Evolutionary conservation across 2,329 filamentous ascomycete species (phyloP), one percentile per base, ranked within the genome.

Genomic region (Aspergillus pseudotamarii): DNA sequence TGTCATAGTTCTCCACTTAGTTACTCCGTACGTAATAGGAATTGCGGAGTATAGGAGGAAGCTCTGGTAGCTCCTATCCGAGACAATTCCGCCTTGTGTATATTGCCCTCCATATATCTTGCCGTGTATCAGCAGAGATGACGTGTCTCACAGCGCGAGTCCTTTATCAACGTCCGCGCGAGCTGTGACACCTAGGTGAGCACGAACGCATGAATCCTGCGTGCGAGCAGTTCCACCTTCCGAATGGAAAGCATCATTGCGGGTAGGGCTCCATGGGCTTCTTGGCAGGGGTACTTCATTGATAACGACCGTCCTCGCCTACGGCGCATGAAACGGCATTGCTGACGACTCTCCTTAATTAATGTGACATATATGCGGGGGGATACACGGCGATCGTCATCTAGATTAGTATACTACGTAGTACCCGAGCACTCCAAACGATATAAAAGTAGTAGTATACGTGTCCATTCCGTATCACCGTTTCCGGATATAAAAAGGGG

Each of bases 221-320:
- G 51, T 23, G 32, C 21, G 4, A 36, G 30, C 30, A 54, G 51
- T 36, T 54, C 51, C 51, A 23, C 30, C 30, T 23, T 34, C n/a
- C 51, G 51, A 19, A 54, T 28, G 51, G 30, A 54, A 54, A 30
- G 30, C 34, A 36, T 36, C 19, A 26, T 41, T 16, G 51, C 51
- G 34, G 51, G 51, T 55, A 55, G 34, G 51, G 51, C 32, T 38
- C 51, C 51, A 55, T 38, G n/a, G n/a, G 34, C 8, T 26, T 38
- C 51, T 55, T 55, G 51, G 51, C 51, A 55, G 51, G 51, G 51
- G 51, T 38, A 55, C 23, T 38, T 23, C 19, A 23, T 55, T 26
- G 51, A 55, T 54, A n/a, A 54, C 16, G 21, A 34, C 30, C 16
- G 9, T 54, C 14, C 9, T 23, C 14, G 32, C 21, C 8, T 32